Conservation (phyloP, 345 rosid genomes). For the Streptanthus diversifolius region DNA sequence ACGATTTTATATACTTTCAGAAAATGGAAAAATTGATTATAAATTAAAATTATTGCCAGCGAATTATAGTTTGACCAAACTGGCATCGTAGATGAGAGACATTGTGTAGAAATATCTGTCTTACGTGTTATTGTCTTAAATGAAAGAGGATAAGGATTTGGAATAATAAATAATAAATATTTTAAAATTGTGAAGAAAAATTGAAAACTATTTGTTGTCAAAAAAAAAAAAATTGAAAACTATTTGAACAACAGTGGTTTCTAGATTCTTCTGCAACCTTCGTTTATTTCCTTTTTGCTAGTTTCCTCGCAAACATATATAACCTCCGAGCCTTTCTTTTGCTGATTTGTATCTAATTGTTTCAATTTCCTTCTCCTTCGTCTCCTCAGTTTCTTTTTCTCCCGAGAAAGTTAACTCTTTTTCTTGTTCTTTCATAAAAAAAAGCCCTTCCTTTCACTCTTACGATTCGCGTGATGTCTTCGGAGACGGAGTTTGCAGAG, state of each 20-base stretch:
- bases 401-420: not conserved
- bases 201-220: not conserved
- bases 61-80: not conserved
- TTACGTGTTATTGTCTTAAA: not conserved
- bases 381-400: not conserved
- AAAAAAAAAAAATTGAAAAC: not conserved
- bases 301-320: not conserved
- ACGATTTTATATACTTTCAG: not conserved
- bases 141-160: conserved; percentile 24
- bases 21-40: not conserved
- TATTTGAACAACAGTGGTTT: not conserved
- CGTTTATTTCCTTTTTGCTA: not conserved
- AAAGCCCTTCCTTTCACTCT: not conserved
- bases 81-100: not conserved
- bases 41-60: not conserved
- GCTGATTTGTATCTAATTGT: not conserved
- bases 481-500: conserved; percentile 15
- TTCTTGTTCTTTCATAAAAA: not conserved
- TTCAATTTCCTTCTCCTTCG: not conserved
- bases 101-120: not conserved
- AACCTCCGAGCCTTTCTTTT: not conserved
- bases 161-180: not conserved
- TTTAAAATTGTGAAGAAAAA: not conserved
- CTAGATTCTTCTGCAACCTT: conserved; percentile 27
- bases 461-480: conserved; percentile 19